A percentile compares a stretch with the other conserved stretches of the same genome.
Evolutionary conservation across 163 green algal species (phyloP).

Genomic region (Volvox carteri): DNA sequence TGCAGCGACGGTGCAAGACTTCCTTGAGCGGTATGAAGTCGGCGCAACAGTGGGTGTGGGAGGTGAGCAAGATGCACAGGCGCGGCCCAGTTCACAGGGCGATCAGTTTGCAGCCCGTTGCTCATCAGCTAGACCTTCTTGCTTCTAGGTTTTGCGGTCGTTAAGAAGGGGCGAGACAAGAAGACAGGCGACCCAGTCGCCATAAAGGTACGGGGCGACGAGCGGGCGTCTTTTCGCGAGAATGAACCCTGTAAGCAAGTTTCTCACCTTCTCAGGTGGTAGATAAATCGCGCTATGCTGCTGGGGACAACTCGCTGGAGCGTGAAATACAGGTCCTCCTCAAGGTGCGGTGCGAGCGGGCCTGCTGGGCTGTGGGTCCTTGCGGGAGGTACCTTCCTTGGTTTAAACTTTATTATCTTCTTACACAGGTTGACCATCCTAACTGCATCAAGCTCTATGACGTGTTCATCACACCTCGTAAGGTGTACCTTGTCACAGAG

Average conservation of each 20-base stretch:
- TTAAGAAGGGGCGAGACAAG: slow-evolving; percentile 85
- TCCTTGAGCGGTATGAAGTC: slow-evolving; percentile 85
- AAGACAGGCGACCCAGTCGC: slow-evolving; percentile 77
- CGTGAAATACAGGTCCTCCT: slow-evolving; percentile 86
- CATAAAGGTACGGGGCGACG: slow-evolving; percentile 80
- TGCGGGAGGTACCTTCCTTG: background rate
- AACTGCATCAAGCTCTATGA: slow-evolving; percentile 88
- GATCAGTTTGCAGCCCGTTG: background rate
- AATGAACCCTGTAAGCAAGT: background rate
- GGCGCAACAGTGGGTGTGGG: slow-evolving; percentile 83
- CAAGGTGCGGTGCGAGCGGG: slow-evolving; percentile 64
- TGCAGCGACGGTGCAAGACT: slow-evolving; percentile 85
- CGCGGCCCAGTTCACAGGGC: background rate
- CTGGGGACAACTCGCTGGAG: slow-evolving; percentile 85
- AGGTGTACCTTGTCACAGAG: slow-evolving; percentile 89
- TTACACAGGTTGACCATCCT: slow-evolving; percentile 79
- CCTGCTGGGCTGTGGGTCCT: background rate
- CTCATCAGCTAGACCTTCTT: background rate
- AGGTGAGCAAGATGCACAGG: slow-evolving; percentile 65
- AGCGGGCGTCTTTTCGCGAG: background rate
- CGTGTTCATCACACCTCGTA: slow-evolving; percentile 83
- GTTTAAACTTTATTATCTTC: background rate
- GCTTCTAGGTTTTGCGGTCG: slow-evolving; percentile 79
- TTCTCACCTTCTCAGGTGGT: slow-evolving; percentile 75
- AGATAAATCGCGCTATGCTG: slow-evolving; percentile 83